phyloP scores from a whole-genome alignment of 2,329 filamentous ascomycete species.

The Paramyrothecium sp. region DNA sequence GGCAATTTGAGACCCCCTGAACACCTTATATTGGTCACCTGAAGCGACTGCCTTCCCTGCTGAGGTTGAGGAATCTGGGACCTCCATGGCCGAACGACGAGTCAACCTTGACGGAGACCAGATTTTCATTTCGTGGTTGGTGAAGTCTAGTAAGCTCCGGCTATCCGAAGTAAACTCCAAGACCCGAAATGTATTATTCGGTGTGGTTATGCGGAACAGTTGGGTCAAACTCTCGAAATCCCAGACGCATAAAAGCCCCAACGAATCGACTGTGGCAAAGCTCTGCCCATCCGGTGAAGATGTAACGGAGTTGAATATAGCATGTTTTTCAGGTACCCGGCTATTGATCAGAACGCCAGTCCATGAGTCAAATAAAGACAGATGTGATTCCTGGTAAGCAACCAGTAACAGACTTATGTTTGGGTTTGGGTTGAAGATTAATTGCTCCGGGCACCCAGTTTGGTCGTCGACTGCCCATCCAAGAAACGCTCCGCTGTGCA shows the following conservation, averaged over 20 bases:
- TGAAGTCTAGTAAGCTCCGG: slow-evolving; percentile 14
- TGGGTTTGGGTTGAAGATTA: slow-evolving; percentile 20
- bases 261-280: slow-evolving; percentile 12
- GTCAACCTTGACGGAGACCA: slow-evolving; percentile 19
- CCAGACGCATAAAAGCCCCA: slow-evolving; percentile 16
- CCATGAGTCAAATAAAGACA: slow-evolving; percentile 16
- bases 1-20: slow-evolving; percentile 10
- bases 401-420: slow-evolving; percentile 15
- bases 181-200: slow-evolving; percentile 10
- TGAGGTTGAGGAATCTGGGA: slow-evolving; percentile 13
- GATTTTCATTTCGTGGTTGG: slow-evolving; percentile 16
- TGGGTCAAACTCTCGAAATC: slow-evolving; percentile 17
- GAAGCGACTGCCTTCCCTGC: slow-evolving; percentile 2
- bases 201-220: slow-evolving; percentile 14
- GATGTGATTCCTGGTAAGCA: slow-evolving; percentile 12
- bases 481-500: slow-evolving; percentile 11
- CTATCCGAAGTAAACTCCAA: slow-evolving; percentile 17
- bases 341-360: slow-evolving; percentile 9
- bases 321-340: slow-evolving; percentile 1
- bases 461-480: slow-evolving; percentile 16
- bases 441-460: slow-evolving; percentile 4
- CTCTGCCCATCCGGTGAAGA: slow-evolving; percentile 16
- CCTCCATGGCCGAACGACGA: slow-evolving; percentile 15
- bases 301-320: slow-evolving; percentile 9
- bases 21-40: slow-evolving; percentile 11